A percentile compares a stretch with the other conserved stretches of the same genome.
Evolutionary conservation across 306 rosid genomes (phyloP).

Genomic region (Quercus suber): DNA sequence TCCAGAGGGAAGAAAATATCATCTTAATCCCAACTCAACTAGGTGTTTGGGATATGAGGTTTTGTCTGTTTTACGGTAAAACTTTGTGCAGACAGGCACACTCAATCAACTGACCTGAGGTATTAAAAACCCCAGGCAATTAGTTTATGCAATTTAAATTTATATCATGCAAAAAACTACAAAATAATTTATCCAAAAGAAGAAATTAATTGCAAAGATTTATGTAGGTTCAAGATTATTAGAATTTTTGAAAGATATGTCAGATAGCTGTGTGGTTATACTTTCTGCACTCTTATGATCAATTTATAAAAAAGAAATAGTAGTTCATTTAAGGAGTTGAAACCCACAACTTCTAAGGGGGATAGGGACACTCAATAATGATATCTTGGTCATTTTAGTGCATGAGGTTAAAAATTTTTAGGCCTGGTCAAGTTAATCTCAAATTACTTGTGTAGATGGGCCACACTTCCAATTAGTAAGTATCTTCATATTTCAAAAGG

Average conservation of each 20-base stretch:
- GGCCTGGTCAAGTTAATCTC: slow-evolving; percentile 8
- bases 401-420: background rate
- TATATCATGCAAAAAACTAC: background rate
- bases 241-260: background rate
- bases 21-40: background rate
- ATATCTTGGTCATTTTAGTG: background rate
- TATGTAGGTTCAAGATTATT: background rate
- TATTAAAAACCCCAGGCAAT: background rate
- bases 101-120: background rate
- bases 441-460: background rate
- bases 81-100: background rate
- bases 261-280: background rate
- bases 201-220: background rate
- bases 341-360: background rate
- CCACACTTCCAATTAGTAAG: background rate
- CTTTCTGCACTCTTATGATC: background rate
- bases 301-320: background rate
- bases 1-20: background rate
- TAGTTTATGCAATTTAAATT: background rate
- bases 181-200: background rate
- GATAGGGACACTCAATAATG: background rate
- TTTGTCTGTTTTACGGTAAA: background rate
- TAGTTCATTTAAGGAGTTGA: slow-evolving; percentile 9
- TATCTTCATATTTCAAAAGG: background rate
- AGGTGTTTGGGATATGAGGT: background rate